phyloP scores from a whole-genome alignment of 139 green algal species.

The Tetratostichococcus sp. region DNA sequence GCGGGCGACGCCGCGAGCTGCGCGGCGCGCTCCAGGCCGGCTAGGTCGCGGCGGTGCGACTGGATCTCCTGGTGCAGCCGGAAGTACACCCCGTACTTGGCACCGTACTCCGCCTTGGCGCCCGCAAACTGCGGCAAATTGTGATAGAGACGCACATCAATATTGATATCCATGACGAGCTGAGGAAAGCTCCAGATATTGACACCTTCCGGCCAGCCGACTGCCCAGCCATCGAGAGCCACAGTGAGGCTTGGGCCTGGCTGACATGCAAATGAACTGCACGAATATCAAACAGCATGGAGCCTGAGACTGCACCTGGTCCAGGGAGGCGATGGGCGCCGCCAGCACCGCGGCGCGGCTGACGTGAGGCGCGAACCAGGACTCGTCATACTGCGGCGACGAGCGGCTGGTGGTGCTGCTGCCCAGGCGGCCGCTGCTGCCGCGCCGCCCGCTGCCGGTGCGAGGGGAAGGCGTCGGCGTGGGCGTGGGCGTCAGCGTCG shows the following conservation, averaged over 20 bases:
- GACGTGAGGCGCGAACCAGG: constrained; percentile 15
- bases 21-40: not conserved
- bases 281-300: too few species aligned
- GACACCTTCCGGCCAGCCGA: too few species aligned
- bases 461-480: too few species aligned
- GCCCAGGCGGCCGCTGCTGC: not conserved
- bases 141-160: too few species aligned
- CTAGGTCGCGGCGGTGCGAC: not conserved
- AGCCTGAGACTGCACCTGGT: not conserved
- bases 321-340: not conserved
- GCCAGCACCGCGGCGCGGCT: not conserved
- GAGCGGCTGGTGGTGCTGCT: not conserved
- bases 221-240: too few species aligned
- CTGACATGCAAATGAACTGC: too few species aligned
- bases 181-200: too few species aligned
- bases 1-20: not conserved
- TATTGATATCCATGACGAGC: not conserved
- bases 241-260: too few species aligned
- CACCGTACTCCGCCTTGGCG: not conserved
- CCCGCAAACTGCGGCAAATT: not conserved
- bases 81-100: constrained; percentile 5
- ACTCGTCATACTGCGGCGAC: constrained; percentile 8
- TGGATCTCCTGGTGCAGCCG: constrained; percentile 9
- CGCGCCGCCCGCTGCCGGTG: not conserved
- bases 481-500: too few species aligned